Percentiles rank a stretch among this genome's conserved stretches.
These are phyloP conservation scores for Neoboletus subvelutipes DNA, from an alignment of 768 basidiomycete species.

Conservation along the genomic window DNA sequence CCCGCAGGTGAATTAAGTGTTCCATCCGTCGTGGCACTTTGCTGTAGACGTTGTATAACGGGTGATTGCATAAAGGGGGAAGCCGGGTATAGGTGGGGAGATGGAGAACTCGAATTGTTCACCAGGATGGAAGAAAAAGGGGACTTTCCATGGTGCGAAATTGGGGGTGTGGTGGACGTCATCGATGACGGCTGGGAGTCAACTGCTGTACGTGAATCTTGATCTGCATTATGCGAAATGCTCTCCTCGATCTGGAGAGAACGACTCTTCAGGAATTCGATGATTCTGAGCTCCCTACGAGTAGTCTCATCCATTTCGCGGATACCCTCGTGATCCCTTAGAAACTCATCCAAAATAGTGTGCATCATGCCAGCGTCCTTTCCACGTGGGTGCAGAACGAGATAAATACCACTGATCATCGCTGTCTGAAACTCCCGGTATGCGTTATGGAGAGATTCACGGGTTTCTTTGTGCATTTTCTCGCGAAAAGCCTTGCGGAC, in stretches of 20 bases:
- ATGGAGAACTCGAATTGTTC: constrained; percentile 18
- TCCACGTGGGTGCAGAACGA: constrained; percentile 76
- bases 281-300: constrained; percentile 77
- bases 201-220: constrained; percentile 9
- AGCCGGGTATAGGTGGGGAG: constrained; percentile 24
- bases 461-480: constrained; percentile 58
- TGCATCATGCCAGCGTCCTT: constrained; percentile 71
- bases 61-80: constrained; percentile 42
- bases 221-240: constrained; percentile 23
- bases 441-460: constrained; percentile 72
- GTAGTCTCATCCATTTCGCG: constrained; percentile 82
- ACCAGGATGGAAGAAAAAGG: constrained; percentile 26
- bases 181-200: constrained; percentile 39
- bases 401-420: constrained; percentile 87
- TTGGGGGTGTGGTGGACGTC: constrained; percentile 7
- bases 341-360: constrained; percentile 73
- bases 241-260: constrained; percentile 52
- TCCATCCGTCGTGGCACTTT: constrained; percentile 41
- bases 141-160: constrained; percentile 17
- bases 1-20: constrained; percentile 58
- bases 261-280: constrained; percentile 75
- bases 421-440: constrained; percentile 88
- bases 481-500: constrained; percentile 71
- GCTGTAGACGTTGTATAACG: constrained; percentile 61
- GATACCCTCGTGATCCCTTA: constrained; percentile 51